Percentiles rank a stretch among this genome's conserved stretches.
Evolutionary conservation across 2,329 filamentous ascomycete species (phyloP).

Genomic region (Colletotrichum melonis): DNA sequence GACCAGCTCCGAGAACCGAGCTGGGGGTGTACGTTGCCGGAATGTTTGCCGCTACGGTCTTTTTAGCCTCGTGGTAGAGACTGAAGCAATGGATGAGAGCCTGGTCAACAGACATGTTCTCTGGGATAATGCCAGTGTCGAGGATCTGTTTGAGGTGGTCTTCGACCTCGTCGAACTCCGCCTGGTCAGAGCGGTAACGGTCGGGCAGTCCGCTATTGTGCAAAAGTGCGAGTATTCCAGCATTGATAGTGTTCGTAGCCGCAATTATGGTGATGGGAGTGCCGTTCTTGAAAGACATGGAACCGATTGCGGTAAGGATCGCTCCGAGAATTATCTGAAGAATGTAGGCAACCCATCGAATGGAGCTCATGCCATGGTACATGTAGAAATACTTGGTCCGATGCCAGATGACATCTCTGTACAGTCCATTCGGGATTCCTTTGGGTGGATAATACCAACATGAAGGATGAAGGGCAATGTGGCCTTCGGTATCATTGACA

Average conservation of each 20-base stretch:
- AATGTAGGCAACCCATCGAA: slow-evolving; percentile 60
- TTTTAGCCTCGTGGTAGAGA: slow-evolving; percentile 56
- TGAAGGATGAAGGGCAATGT: slow-evolving; percentile 54
- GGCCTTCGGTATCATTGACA: slow-evolving; percentile 56
- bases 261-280: slow-evolving; percentile 59
- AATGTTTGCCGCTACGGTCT: slow-evolving; percentile 59
- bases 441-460: slow-evolving; percentile 57
- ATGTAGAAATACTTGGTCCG: slow-evolving; percentile 57
- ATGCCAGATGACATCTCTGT: slow-evolving; percentile 58
- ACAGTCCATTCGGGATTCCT: slow-evolving; percentile 61
- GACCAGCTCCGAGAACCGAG: slow-evolving; percentile 20
- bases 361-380: slow-evolving; percentile 55
- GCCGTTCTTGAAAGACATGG: slow-evolving; percentile 49
- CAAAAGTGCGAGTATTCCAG: slow-evolving; percentile 62
- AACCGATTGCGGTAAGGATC: slow-evolving; percentile 61
- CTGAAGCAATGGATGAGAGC: slow-evolving; percentile 60
- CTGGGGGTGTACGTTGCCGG: slow-evolving; percentile 52
- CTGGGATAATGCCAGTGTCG: slow-evolving; percentile 58
- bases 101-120: slow-evolving; percentile 56
- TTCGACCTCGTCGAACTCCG: slow-evolving; percentile 61
- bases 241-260: slow-evolving; percentile 60
- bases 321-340: slow-evolving; percentile 62
- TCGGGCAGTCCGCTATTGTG: slow-evolving; percentile 66
- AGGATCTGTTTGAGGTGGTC: slow-evolving; percentile 62
- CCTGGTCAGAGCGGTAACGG: slow-evolving; percentile 60